These are phyloP conservation scores for Physcomitrium patens DNA, from an alignment of 225 moss, liverwort and hornwort species.

Conservation along the genomic window DNA sequence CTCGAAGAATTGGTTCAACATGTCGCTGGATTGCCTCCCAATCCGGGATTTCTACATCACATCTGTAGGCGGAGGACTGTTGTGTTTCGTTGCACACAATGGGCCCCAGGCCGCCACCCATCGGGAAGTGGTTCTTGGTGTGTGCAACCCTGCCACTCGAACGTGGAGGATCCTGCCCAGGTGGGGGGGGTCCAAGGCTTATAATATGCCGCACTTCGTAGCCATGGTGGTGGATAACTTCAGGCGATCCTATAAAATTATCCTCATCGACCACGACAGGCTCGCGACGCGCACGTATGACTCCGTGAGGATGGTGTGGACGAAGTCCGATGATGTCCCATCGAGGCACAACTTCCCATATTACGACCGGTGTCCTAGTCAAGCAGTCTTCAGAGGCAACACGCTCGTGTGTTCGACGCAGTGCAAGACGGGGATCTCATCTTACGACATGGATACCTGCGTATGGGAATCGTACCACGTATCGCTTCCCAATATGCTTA, in stretches of 20 bases:
- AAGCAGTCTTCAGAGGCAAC: slow-evolving; percentile 37
- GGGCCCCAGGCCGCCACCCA: slow-evolving; percentile 26
- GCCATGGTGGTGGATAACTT: slow-evolving; percentile 67
- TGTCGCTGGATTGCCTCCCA: slow-evolving; percentile 57
- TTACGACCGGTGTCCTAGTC: slow-evolving; percentile 54
- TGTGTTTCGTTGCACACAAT: slow-evolving; percentile 56
- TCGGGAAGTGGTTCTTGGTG: slow-evolving; percentile 54
- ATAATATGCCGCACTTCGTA: slow-evolving; percentile 46
- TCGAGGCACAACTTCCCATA: slow-evolving; percentile 49
- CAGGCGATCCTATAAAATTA: slow-evolving; percentile 39
- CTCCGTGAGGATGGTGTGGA: slow-evolving; percentile 49
- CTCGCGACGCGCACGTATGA: slow-evolving; percentile 35
- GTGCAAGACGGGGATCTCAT: slow-evolving; percentile 62
- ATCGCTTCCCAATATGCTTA: slow-evolving; percentile 52
- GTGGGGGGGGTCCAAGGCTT: slow-evolving; percentile 38
- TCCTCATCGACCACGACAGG: slow-evolving; percentile 57
- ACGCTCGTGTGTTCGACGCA: slow-evolving; percentile 58
- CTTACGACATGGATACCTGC: slow-evolving; percentile 50
- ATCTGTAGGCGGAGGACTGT: slow-evolving; percentile 50
- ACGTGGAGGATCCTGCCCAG: slow-evolving; percentile 40
- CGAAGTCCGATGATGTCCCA: slow-evolving; percentile 51
- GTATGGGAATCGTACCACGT: slow-evolving; percentile 56
- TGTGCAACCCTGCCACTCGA: slow-evolving; percentile 63
- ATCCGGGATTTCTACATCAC: slow-evolving; percentile 55
- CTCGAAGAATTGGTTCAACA: slow-evolving; percentile 62